Percentiles rank a stretch among this genome's conserved stretches.
phyloP scores from a whole-genome alignment of 1,284 basidiomycete species.

The Boletellus sp. region DNA sequence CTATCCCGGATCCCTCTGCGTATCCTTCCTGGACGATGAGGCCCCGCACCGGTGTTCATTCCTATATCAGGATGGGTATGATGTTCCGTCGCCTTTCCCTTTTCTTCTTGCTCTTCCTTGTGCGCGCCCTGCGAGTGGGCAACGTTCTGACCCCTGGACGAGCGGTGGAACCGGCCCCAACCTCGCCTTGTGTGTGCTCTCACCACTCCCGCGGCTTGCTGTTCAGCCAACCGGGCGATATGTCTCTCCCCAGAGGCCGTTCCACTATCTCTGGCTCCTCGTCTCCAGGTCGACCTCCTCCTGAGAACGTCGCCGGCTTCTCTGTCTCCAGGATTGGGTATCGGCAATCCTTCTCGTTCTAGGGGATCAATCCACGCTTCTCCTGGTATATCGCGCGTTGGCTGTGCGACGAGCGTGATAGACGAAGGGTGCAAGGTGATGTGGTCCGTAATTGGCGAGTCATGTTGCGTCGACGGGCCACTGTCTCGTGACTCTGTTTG shows the following conservation, averaged over 20 bases:
- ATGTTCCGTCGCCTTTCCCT: slow-evolving; percentile 7
- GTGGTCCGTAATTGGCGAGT: slow-evolving; percentile 1
- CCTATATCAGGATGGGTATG: slow-evolving; percentile 11
- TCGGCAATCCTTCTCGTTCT: slow-evolving; percentile 42
- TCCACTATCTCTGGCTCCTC: slow-evolving; percentile 6
- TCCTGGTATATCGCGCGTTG: slow-evolving; percentile 37
- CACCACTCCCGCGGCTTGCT: slow-evolving; percentile 30
- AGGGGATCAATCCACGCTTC: slow-evolving; percentile 40
- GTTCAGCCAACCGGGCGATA: slow-evolving; percentile 21
- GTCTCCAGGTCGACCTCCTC: slow-evolving; percentile 17
- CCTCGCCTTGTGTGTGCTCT: slow-evolving; percentile 29
- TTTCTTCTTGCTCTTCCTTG: slow-evolving; percentile 3
- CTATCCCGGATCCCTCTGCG: slow-evolving; percentile 18
- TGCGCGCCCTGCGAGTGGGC: not conserved
- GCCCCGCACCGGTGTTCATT: slow-evolving; percentile 2
- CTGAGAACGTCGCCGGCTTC: slow-evolving; percentile 1
- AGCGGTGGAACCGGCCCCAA: slow-evolving; percentile 16
- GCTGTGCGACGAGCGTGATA: slow-evolving; percentile 18
- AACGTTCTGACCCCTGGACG: slow-evolving; percentile 1
- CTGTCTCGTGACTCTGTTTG: not conserved
- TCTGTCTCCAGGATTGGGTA: not conserved
- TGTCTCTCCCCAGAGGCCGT: slow-evolving; percentile 7
- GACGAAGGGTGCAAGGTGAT: slow-evolving; percentile 11
- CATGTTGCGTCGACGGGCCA: slow-evolving; percentile 5
- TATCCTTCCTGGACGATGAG: slow-evolving; percentile 5